Conservation (phyloP, 306 rosid species). For the Dryas drummondii region DNA sequence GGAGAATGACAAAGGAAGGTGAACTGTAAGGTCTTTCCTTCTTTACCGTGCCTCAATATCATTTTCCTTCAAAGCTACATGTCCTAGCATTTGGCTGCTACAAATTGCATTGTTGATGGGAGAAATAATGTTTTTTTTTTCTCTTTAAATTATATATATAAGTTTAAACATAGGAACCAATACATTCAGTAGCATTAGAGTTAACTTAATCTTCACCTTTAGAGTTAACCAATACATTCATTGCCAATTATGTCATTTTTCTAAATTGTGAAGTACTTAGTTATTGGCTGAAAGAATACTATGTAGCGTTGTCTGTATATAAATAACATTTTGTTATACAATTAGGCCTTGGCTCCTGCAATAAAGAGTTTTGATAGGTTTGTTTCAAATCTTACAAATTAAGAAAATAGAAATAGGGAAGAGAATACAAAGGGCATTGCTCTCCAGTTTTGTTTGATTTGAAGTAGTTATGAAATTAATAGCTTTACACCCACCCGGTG, state of each 20-base stretch:
- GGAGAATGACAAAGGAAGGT: slow-evolving; percentile 74
- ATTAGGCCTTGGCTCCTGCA: background rate
- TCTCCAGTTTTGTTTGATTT: background rate
- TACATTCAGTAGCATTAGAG: background rate
- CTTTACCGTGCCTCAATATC: slow-evolving; percentile 18
- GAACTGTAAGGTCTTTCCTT: slow-evolving; percentile 13
- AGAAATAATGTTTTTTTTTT: background rate
- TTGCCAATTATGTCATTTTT: too few species aligned
- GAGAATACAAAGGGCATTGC: background rate
- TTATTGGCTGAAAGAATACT: background rate
- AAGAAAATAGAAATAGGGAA: background rate
- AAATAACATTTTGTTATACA: background rate
- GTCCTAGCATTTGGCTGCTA: background rate
- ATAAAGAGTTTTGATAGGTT: background rate
- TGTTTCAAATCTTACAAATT: background rate
- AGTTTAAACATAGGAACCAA: background rate
- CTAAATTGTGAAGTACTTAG: background rate
- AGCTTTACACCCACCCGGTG: background rate
- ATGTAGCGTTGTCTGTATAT: background rate
- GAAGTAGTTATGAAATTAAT: background rate
- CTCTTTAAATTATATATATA: background rate
- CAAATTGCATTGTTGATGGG: background rate
- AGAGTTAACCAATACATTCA: too few species aligned
- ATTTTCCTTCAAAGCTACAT: slow-evolving; percentile 1
- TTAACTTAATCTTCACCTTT: background rate